Evolutionary conservation across 371 early-diverging fungal genomes (phyloP), one percentile per base, ranked within the genome.

Genomic region (Quaeritorhiza haematococci): DNA sequence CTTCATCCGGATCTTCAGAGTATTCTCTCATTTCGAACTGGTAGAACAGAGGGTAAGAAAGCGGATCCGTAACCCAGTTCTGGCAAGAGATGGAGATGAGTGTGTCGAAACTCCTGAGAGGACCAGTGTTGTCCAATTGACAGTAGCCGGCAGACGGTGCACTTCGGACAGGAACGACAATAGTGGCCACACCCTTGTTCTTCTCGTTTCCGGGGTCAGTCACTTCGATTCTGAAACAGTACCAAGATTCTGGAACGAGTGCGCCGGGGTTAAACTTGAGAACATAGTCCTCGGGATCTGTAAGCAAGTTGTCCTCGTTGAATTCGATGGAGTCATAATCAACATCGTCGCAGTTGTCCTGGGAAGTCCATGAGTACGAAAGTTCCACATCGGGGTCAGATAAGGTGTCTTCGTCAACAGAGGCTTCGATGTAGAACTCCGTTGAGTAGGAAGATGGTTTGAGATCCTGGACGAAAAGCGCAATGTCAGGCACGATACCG

Each of bases 11-110:
- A n/a, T n/a, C n/a, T n/a, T n/a, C n/a, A n/a, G n/a, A n/a, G n/a
- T n/a, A n/a, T n/a, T 10, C 17, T 27, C 59, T 46, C 2, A 56
- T 52, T 15, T 30, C 43, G 49, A 60, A 66, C 8, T 33, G n/a
- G 58, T 57, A 66, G 41, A 24, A 34, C n/a, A 66, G 38, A 6
- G 66, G 66, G 46, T 47, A 51, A 0, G 66, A 59, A 15, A 50
- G 33, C 8, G 57, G 28, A 27, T 61, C 66, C 8, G 53, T 53
- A 21, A 53, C 51, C 53, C 63, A 66, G 41, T 35, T 46, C 7
- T 32, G 33, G 48, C 66, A 66, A n/a, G n/a, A n/a, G n/a, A n/a
- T n/a, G n/a, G n/a, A n/a, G n/a, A n/a, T n/a, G n/a, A 23, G 38
- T 53, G 61, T 61, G 60, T 35, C 53, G 46, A 1, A 49, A 44